Base-by-base conservation (phyloP, 1,139 yeast genomes). In the Scheffersomyces titani region DNA sequence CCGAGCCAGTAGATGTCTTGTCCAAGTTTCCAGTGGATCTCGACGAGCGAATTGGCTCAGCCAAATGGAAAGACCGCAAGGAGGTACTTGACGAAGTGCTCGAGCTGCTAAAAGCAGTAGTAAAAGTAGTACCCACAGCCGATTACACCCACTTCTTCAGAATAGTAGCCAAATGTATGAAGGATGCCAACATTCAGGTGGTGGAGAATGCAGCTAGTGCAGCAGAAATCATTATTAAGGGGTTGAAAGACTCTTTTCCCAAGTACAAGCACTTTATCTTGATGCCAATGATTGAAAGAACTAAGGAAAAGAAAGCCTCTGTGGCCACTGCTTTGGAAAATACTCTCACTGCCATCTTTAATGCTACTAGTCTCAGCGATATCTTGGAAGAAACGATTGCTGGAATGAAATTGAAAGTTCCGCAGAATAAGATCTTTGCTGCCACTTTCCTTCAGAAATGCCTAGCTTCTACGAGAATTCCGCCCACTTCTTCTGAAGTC, bases 61-160 rank as follows among this genome's bases (percentile, higher is more conserved):
- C 87, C 0, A 87, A 89, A 64, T 94, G 99, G 99, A 92, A 93
- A 68, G 98, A 92, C 56, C 82, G 99, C 62, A 92, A 90, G 57
- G 98, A 90, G 62, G 92, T 83, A 0, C 77, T 96, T 59, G 96
- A 92, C 55, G 92, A 88, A 62, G 83, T 89, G 1, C 74, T 78
- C 36, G 79, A 79, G 5, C 74, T 78, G 11, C 76, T 92, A 51
- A 73, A 81, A 22, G 84, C 85, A 57, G 87, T 84, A n/a, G 73
- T 73, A 3, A 78, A 74, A 57, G 61, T 79, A 49, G 70, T 63
- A 1, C 58, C 70, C 3, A 59, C 58, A 19, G 81, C 69, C 55
- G 97, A 93, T 68, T 92, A 88, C 68, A 65, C 82, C 5, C 87
- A 83, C 2, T 70, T 93, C 16, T 74, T 88, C 20, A 76, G 87